A percentile compares a stretch with the other conserved stretches of the same genome.
Evolutionary conservation across 768 basidiomycete species (phyloP).

Genomic region (Boletellus emodensis): DNA sequence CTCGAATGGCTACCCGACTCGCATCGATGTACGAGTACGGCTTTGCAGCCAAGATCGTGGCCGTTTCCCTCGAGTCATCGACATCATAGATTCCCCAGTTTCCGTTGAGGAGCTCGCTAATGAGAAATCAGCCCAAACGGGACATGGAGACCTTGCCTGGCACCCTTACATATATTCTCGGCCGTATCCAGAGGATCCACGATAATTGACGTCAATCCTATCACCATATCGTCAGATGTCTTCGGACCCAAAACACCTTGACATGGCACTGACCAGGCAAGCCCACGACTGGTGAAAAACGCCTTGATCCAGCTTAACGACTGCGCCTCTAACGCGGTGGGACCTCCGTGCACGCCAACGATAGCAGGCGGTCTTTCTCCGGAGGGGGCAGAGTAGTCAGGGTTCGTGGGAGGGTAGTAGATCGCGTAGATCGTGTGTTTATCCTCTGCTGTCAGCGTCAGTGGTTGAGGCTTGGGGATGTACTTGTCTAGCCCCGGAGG

Average conservation of each 20-base stretch:
- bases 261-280: conserved; percentile 50
- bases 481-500: not conserved
- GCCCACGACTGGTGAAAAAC: conserved; percentile 67
- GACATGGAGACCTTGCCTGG: not conserved
- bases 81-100: conserved; percentile 74
- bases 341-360: conserved; percentile 66
- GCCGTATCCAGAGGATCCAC: conserved; percentile 72
- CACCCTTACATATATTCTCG: conserved; percentile 49
- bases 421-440: conserved; percentile 45
- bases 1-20: conserved; percentile 61
- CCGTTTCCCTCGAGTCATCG: conserved; percentile 49
- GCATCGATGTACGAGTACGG: conserved; percentile 53
- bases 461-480: conserved; percentile 13
- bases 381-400: conserved; percentile 39
- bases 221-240: conserved; percentile 4
- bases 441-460: not conserved
- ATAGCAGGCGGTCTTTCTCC: conserved; percentile 65
- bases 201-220: conserved; percentile 72
- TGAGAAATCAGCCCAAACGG: conserved; percentile 3
- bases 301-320: conserved; percentile 50
- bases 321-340: conserved; percentile 46
- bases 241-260: too few relatives aligned
- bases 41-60: conserved; percentile 19
- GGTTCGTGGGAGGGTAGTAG: conserved; percentile 61
- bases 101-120: conserved; percentile 49